A percentile compares a stretch with the other conserved stretches of the same genome.
phyloP scores from a whole-genome alignment of 2,329 filamentous ascomycete genomes.

The Microsporum ferrugineum region DNA sequence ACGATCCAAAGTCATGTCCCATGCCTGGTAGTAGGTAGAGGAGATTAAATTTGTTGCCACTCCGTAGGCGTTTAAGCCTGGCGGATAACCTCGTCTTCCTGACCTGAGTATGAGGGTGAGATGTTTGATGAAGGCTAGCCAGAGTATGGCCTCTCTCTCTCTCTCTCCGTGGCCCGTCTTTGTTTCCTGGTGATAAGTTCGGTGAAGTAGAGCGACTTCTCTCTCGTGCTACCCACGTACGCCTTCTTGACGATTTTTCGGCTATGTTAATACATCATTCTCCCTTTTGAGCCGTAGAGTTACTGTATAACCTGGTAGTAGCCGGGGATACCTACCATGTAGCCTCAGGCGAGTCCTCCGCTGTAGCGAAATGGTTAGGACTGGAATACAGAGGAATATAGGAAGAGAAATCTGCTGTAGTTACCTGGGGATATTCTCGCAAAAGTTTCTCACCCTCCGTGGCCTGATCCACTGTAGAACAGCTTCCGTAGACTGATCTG shows the following conservation, averaged over 20 bases:
- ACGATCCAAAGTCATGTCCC: slow-evolving; percentile 55
- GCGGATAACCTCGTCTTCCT: slow-evolving; percentile 45
- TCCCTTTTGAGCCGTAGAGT: slow-evolving; percentile 41
- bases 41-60: slow-evolving; percentile 55
- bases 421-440: background rate
- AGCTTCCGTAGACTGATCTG: background rate
- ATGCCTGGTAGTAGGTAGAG: slow-evolving; percentile 55
- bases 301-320: slow-evolving; percentile 45
- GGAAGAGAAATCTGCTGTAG: background rate
- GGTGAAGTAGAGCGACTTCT: too few relatives aligned
- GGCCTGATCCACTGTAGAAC: background rate
- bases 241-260: slow-evolving; percentile 7
- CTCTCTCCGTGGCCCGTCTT: background rate
- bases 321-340: slow-evolving; percentile 36
- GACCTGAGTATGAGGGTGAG: slow-evolving; percentile 12
- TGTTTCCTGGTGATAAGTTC: too few relatives aligned
- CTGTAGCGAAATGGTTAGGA: slow-evolving; percentile 23
- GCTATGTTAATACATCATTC: slow-evolving; percentile 30
- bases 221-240: too few relatives aligned
- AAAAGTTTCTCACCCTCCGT: background rate
- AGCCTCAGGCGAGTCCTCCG: slow-evolving; percentile 48
- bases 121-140: slow-evolving; percentile 8
- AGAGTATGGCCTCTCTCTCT: background rate
- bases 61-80: slow-evolving; percentile 51
- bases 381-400: background rate